These are phyloP conservation scores for Pseudozyma sp. DNA, from an alignment of 1,284 basidiomycete genomes.

Conservation along the genomic window DNA sequence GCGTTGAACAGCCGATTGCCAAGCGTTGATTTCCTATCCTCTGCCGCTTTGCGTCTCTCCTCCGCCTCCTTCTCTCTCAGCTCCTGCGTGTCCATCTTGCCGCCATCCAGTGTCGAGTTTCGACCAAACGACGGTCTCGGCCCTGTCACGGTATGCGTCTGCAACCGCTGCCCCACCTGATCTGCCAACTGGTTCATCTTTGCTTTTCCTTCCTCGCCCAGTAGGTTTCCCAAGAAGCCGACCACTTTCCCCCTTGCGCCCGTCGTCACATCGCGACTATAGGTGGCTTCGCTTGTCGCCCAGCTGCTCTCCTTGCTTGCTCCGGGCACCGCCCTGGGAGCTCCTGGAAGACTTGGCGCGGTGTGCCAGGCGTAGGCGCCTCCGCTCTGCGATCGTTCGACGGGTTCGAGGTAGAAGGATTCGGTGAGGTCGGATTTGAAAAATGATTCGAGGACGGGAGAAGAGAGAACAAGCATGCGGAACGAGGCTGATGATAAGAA, in stretches of 20 bases:
- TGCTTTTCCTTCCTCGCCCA: conserved; percentile 66
- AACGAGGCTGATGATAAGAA: conserved; percentile 65
- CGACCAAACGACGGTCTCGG: conserved; percentile 63
- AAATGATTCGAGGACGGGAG: conserved; percentile 63
- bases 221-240: conserved; percentile 64
- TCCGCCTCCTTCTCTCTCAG: conserved; percentile 52
- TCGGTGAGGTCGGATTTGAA: conserved; percentile 64
- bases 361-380: conserved; percentile 65
- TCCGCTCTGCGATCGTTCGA: conserved; percentile 59
- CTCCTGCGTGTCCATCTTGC: conserved; percentile 53
- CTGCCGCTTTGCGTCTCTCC: conserved; percentile 31
- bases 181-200: conserved; percentile 66
- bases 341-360: conserved; percentile 54
- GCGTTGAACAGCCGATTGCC: conserved; percentile 55
- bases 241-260: conserved; percentile 63
- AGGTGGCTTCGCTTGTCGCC: conserved; percentile 58
- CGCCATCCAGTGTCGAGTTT: conserved; percentile 47
- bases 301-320: conserved; percentile 51
- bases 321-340: conserved; percentile 50
- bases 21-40: conserved; percentile 38
- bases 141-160: conserved; percentile 65
- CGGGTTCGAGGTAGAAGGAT: conserved; percentile 63
- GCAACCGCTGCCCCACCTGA: conserved; percentile 61
- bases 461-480: conserved; percentile 63
- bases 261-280: conserved; percentile 63